Percentiles rank a stretch among this genome's conserved stretches.
Evolutionary conservation across 352 stramenopile species (phyloP).

Genomic region (Thalassiosira ordinaria): DNA sequence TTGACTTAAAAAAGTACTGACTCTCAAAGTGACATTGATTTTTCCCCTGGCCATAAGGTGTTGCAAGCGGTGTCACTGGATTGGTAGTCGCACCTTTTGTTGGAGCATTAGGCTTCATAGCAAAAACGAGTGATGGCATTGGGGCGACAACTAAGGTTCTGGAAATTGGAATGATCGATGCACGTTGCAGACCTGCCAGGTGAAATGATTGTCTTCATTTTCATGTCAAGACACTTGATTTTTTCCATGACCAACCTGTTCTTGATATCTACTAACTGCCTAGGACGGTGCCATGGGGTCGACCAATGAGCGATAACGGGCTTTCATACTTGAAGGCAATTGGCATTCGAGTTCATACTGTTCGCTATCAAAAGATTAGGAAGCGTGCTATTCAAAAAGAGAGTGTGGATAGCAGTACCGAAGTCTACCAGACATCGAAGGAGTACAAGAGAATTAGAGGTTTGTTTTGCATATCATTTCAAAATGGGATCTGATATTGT

Average conservation of each 20-base stretch:
- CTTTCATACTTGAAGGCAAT: conserved; percentile 70
- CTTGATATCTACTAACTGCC: not conserved
- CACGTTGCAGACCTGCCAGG: conserved; percentile 57
- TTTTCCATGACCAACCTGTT: conserved; percentile 12
- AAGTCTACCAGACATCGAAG: conserved; percentile 34
- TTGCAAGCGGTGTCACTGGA: conserved; percentile 52
- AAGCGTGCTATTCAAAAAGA: conserved; percentile 46
- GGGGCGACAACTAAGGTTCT: conserved; percentile 55
- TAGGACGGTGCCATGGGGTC: conserved; percentile 63
- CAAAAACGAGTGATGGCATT: conserved; percentile 60
- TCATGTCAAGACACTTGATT: not conserved
- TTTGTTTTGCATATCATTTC: conserved; percentile 36
- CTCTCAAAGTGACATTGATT: no score
- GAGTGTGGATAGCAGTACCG: conserved; percentile 17
- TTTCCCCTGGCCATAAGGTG: no score
- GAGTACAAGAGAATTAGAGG: conserved; percentile 56
- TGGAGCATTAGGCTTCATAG: conserved; percentile 61
- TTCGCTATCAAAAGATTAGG: conserved; percentile 66
- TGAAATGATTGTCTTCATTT: no score
- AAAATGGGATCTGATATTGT: no score
- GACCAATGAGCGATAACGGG: conserved; percentile 48
- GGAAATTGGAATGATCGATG: conserved; percentile 57
- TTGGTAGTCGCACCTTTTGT: conserved; percentile 59
- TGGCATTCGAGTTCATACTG: conserved; percentile 68
- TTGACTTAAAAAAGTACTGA: no score